These are phyloP conservation scores for Penicillium paradoxum DNA, from an alignment of 495 filamentous ascomycete species.

Conservation along the genomic window DNA sequence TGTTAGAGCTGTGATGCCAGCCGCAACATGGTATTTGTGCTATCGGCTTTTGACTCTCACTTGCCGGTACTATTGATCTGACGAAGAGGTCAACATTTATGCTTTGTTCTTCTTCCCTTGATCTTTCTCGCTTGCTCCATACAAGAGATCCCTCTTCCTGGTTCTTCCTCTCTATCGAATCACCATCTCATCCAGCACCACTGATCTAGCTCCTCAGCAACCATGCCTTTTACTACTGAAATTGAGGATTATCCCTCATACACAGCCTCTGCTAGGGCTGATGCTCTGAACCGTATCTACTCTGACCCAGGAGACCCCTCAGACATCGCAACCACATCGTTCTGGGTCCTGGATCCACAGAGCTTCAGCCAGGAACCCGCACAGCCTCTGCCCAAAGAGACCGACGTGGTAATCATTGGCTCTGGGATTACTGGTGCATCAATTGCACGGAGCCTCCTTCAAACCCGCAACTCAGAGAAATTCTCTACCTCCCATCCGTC, in stretches of 20 bases:
- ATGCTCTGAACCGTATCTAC: slow-evolving; percentile 23
- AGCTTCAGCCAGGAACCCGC: slow-evolving; percentile 58
- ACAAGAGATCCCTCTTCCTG: background rate
- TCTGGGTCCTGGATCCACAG: slow-evolving; percentile 58
- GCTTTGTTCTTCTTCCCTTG: background rate
- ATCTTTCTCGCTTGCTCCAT: background rate
- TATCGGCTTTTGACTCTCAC: background rate
- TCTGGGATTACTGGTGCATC: slow-evolving; percentile 68
- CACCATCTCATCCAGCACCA: background rate
- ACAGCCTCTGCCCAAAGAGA: slow-evolving; percentile 47
- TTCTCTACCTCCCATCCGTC: slow-evolving; percentile 26
- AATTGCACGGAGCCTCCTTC: slow-evolving; percentile 57
- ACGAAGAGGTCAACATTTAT: background rate
- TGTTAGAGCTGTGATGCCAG: too few species aligned
- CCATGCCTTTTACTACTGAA: slow-evolving; percentile 23
- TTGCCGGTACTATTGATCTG: background rate
- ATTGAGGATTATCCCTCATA: slow-evolving; percentile 18
- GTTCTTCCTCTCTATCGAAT: background rate
- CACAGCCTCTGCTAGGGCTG: slow-evolving; percentile 16
- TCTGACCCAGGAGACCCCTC: slow-evolving; percentile 32
- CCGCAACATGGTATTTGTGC: too few species aligned
- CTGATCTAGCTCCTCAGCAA: background rate
- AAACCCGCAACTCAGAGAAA: slow-evolving; percentile 22
- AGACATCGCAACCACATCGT: slow-evolving; percentile 56
- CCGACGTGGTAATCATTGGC: slow-evolving; percentile 66